A percentile compares a stretch with the other conserved stretches of the same genome.
Conservation (phyloP, 2,329 filamentous ascomycete genomes). For the Orbilia blumenaviensis region DNA sequence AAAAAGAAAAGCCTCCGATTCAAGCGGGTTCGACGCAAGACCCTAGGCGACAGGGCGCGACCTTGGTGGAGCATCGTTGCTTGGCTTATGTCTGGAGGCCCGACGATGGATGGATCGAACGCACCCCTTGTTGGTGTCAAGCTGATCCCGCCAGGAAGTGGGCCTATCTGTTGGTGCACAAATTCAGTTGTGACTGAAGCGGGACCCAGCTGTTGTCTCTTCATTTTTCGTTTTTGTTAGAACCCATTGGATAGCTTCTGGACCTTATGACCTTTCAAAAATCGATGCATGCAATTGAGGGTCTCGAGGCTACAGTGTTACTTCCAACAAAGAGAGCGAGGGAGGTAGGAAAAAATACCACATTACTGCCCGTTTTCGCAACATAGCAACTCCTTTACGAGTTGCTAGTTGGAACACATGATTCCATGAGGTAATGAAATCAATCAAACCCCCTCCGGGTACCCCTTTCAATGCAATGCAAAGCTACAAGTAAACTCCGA, state of each 20-base stretch:
- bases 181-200: neutral
- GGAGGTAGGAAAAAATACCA: too few species aligned
- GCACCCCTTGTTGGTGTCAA: neutral
- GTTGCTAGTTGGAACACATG: neutral
- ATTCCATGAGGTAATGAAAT: neutral
- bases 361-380: neutral
- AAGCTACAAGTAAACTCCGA: neutral
- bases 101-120: neutral
- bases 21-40: neutral
- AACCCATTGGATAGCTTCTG: neutral
- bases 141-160: conserved; percentile 3
- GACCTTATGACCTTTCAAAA: too few species aligned
- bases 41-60: neutral
- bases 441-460: too few species aligned
- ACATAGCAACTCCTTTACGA: neutral
- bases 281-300: too few species aligned
- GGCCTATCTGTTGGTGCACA: neutral
- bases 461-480: neutral
- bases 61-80: neutral
- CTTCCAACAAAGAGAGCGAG: too few species aligned
- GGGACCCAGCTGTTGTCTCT: too few species aligned
- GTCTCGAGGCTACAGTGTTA: neutral
- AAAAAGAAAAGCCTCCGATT: conserved; percentile 1
- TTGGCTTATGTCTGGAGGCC: conserved; percentile 12
- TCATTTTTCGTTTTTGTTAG: neutral